Evolutionary conservation across 768 basidiomycete genomes (phyloP).

Genomic region (Cyclocybe cylindracea): DNA sequence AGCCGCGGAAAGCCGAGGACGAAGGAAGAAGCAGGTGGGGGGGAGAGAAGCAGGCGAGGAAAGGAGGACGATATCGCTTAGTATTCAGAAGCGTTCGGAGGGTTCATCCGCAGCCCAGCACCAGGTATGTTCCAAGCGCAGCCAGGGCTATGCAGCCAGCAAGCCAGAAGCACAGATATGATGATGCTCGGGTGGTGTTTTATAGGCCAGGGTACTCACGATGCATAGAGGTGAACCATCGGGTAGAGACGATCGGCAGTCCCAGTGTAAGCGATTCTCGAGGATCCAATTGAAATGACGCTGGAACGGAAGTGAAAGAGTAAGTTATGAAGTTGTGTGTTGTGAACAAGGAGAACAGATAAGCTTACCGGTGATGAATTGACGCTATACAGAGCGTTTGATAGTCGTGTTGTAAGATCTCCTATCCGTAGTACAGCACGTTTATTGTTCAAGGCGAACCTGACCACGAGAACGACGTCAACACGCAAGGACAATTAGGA

Average conservation of each 20-base stretch:
- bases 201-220: constrained; percentile 23
- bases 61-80: not conserved
- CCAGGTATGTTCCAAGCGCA: too few relatives aligned
- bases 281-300: constrained; percentile 44
- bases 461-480: constrained; percentile 9
- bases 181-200: too few relatives aligned
- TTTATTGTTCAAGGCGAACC: constrained; percentile 41
- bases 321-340: not conserved
- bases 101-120: too few relatives aligned
- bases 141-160: too few relatives aligned
- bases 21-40: too few relatives aligned
- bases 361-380: constrained; percentile 30
- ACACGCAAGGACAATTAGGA: constrained; percentile 14
- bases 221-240: constrained; percentile 52
- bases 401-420: constrained; percentile 37
- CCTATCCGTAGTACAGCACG: constrained; percentile 43
- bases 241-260: constrained; percentile 42
- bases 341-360: not conserved
- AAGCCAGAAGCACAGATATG: too few relatives aligned
- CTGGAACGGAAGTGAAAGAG: too few relatives aligned
- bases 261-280: constrained; percentile 42
- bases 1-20: not conserved
- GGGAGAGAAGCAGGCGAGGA: not conserved
- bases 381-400: constrained; percentile 36
- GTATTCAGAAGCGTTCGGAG: too few relatives aligned